A percentile compares a stretch with the other conserved stretches of the same genome.
Conservation (phyloP, 805 yeast genomes). For the Nakazawaea wyomingensis region DNA sequence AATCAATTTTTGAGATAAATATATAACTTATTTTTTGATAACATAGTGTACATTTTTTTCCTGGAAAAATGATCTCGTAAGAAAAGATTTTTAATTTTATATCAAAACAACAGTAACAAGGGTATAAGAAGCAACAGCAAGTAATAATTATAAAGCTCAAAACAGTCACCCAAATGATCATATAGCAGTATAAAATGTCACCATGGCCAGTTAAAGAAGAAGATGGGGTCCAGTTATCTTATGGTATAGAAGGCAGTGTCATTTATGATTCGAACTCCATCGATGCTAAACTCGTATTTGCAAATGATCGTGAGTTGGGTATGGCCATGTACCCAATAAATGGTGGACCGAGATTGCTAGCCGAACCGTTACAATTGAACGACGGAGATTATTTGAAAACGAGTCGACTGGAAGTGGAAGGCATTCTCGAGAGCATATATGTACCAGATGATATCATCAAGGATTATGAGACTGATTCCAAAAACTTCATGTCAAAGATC, state of each 20-base stretch:
- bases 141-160: not conserved
- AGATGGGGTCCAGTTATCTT: conserved; percentile 34
- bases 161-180: not conserved
- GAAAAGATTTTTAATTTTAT: no score
- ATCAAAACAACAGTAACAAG: no score
- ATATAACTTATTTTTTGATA: no score
- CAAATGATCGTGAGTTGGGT: conserved; percentile 22
- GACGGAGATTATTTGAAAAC: not conserved
- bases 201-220: conserved; percentile 30
- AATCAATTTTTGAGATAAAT: no score
- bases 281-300: conserved; percentile 20
- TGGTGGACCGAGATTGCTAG: conserved; percentile 11
- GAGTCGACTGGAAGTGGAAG: not conserved
- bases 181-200: conserved; percentile 4
- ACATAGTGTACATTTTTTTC: no score
- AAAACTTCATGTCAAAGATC: conserved; percentile 19
- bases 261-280: conserved; percentile 16
- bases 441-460: conserved; percentile 4
- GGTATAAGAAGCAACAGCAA: no score
- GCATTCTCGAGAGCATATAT: not conserved
- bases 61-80: not conserved
- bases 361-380: conserved; percentile 9
- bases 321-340: conserved; percentile 15
- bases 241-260: conserved; percentile 37
- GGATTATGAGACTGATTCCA: conserved; percentile 23